Percentiles rank a stretch among this genome's conserved stretches.
Evolutionary conservation across 257 asterid species (phyloP).

Genomic region (Lantana camara): DNA sequence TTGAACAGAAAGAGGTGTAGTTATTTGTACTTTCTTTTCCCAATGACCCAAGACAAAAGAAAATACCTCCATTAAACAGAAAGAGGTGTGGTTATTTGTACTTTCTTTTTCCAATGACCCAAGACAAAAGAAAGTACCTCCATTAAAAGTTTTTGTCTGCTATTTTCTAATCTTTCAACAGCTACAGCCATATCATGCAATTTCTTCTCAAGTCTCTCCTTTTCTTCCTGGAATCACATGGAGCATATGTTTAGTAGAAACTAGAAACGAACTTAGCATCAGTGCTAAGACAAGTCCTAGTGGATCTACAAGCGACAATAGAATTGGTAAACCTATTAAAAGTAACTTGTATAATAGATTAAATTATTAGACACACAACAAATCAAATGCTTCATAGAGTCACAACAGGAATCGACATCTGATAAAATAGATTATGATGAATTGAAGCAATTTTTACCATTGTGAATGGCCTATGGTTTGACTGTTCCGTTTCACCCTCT

Average conservation of each 20-base stretch:
- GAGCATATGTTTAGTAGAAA: constrained; percentile 14
- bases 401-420: not conserved
- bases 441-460: constrained; percentile 46
- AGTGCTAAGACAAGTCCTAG: constrained; percentile 3
- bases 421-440: constrained; percentile 15
- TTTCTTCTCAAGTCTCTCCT: constrained; percentile 88
- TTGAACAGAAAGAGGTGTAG: constrained; percentile 30
- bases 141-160: constrained; percentile 86
- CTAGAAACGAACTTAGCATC: constrained; percentile 11
- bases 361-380: constrained; percentile 8
- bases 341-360: constrained; percentile 1
- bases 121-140: constrained; percentile 59
- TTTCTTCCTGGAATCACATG: constrained; percentile 65
- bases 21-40: constrained; percentile 33
- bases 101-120: constrained; percentile 24
- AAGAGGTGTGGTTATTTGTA: constrained; percentile 26
- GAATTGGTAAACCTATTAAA: not conserved
- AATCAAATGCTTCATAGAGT: constrained; percentile 1
- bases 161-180: constrained; percentile 81
- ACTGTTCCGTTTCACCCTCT: constrained; percentile 59
- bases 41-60: constrained; percentile 18
- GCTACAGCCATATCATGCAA: constrained; percentile 96
- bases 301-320: not conserved
- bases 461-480: constrained; percentile 46
- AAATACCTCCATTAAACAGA: constrained; percentile 28